phyloP scores from a whole-genome alignment of 2,329 filamentous ascomycete species.

The Remersonia thermophila region DNA sequence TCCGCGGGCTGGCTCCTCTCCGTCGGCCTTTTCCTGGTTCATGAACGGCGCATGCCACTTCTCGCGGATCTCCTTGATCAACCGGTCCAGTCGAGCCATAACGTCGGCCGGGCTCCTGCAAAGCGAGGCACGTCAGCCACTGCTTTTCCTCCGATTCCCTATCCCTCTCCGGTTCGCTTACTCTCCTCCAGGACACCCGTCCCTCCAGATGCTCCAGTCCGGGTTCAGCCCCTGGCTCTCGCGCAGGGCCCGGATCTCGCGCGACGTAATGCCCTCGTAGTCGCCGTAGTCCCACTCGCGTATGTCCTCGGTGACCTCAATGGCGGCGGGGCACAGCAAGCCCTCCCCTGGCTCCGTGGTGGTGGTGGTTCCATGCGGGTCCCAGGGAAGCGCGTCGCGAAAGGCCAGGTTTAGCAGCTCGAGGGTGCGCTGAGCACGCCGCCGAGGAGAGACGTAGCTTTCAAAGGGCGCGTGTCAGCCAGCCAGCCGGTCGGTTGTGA shows the following conservation, averaged over 20 bases:
- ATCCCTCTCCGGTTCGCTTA: too few relatives aligned
- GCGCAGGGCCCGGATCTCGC: slow-evolving; percentile 50
- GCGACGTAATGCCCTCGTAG: slow-evolving; percentile 69
- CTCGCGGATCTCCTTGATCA: slow-evolving; percentile 63
- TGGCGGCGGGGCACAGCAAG: slow-evolving; percentile 42
- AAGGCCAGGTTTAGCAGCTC: slow-evolving; percentile 71
- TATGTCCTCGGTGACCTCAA: slow-evolving; percentile 60
- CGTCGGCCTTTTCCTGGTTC: slow-evolving; percentile 31
- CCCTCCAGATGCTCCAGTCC: slow-evolving; percentile 78
- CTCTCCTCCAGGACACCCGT: slow-evolving; percentile 79
- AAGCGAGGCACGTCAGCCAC: not conserved
- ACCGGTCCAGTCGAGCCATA: slow-evolving; percentile 55
- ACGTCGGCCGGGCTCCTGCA: slow-evolving; percentile 58
- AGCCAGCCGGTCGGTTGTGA: not conserved
- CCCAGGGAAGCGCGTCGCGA: slow-evolving; percentile 60
- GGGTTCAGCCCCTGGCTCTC: slow-evolving; percentile 43
- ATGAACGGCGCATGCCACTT: slow-evolving; percentile 53
- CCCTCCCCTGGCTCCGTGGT: slow-evolving; percentile 15
- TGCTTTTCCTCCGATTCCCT: too few relatives aligned
- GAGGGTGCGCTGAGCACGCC: slow-evolving; percentile 77
- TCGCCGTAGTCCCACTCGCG: slow-evolving; percentile 82
- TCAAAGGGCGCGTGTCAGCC: not conserved
- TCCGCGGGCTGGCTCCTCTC: slow-evolving; percentile 20
- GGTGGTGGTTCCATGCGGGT: slow-evolving; percentile 30
- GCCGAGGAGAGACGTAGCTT: slow-evolving; percentile 76